phyloP scores from a whole-genome alignment of 208 protist genomes.

The Wallacemonas collosoma region DNA sequence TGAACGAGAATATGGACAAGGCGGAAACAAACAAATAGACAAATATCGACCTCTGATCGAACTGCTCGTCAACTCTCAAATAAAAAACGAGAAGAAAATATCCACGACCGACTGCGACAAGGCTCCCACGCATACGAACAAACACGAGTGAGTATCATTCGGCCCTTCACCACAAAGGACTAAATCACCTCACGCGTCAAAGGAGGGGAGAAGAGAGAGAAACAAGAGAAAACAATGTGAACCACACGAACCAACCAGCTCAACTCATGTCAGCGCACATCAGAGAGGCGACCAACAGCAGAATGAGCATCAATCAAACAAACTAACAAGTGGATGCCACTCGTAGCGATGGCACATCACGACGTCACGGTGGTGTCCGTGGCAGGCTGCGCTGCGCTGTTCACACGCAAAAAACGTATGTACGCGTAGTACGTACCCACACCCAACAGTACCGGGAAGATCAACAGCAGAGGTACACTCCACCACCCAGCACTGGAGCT shows the following conservation, averaged over 20 bases:
- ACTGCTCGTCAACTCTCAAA: background rate
- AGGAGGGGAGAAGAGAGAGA: constrained; percentile 14
- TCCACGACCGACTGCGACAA: background rate
- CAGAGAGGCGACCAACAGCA: background rate
- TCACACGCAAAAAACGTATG: constrained; percentile 36
- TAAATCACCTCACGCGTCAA: constrained; percentile 11
- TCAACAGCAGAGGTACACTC: constrained; percentile 45
- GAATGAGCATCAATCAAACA: constrained; percentile 2
- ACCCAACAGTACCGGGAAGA: constrained; percentile 38
- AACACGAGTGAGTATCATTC: background rate
- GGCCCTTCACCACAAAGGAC: constrained; percentile 11
- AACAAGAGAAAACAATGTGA: background rate
- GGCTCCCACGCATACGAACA: background rate
- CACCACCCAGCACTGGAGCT: constrained; percentile 49
- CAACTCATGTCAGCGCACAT: too few species aligned
- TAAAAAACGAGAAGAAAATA: background rate
- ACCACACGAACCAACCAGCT: background rate
- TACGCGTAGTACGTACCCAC: constrained; percentile 49
- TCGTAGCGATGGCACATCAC: background rate
- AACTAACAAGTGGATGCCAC: constrained; percentile 1
- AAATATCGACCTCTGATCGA: background rate
- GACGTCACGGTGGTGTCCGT: constrained; percentile 15
- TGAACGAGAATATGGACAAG: too few species aligned
- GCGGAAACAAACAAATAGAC: background rate
- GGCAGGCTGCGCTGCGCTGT: background rate